Evolutionary conservation across 1,284 basidiomycete genomes (phyloP).

Genomic region (Moesziomyces parantarcticus): DNA sequence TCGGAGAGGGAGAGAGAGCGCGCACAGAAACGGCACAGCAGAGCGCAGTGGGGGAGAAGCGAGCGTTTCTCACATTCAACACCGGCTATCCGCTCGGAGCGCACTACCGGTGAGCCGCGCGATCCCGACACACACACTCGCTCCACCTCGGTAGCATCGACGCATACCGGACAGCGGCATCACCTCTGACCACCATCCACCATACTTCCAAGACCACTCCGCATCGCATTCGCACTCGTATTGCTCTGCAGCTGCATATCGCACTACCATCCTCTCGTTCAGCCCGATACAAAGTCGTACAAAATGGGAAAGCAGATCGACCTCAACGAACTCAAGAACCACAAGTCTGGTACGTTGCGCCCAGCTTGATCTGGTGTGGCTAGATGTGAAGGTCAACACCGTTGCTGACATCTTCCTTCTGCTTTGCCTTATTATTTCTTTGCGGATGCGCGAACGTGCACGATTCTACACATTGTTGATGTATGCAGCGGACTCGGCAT

Average conservation of each 20-base stretch:
- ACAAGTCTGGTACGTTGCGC: slow-evolving; percentile 54
- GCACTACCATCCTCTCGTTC: slow-evolving; percentile 5
- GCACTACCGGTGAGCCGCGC: slow-evolving; percentile 16
- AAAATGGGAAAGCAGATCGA: slow-evolving; percentile 55
- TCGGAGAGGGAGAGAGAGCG: too few species aligned
- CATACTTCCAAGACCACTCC: slow-evolving; percentile 7
- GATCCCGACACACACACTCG: slow-evolving; percentile 16
- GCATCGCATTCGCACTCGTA: slow-evolving; percentile 3
- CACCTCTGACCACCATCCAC: slow-evolving; percentile 4
- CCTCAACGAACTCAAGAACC: slow-evolving; percentile 57
- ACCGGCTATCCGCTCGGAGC: slow-evolving; percentile 27
- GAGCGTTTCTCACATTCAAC: slow-evolving; percentile 20
- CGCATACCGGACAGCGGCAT: background rate
- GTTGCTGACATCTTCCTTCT: slow-evolving; percentile 7
- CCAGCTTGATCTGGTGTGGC: background rate
- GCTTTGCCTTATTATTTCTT: too few species aligned
- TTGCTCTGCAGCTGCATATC: slow-evolving; percentile 8
- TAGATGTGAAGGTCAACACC: background rate
- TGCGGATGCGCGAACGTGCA: background rate
- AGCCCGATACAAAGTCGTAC: background rate
- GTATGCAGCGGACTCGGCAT: slow-evolving; percentile 62
- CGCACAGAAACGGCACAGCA: too few species aligned
- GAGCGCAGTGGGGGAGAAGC: too few species aligned
- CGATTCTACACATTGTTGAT: background rate
- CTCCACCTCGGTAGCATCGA: too few species aligned